Evolutionary conservation across 306 rosid species (phyloP).

Genomic region (Trifolium repens): DNA sequence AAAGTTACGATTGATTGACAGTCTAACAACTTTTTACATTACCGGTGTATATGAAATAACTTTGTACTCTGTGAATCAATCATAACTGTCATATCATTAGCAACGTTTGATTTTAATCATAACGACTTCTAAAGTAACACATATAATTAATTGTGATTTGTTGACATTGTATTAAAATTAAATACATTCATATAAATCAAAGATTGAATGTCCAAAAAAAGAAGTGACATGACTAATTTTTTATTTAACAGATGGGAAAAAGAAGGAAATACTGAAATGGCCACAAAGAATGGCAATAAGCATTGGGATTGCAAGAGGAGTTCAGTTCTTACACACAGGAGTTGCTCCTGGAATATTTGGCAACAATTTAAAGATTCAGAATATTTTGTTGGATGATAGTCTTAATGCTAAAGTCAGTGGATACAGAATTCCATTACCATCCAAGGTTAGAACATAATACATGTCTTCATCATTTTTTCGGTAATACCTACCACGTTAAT

Average conservation of each 20-base stretch:
- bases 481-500: background rate
- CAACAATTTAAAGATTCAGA: slow-evolving; percentile 68
- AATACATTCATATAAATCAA: background rate
- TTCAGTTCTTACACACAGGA: slow-evolving; percentile 86
- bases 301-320: slow-evolving; percentile 87
- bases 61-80: background rate
- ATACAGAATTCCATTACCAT: slow-evolving; percentile 68
- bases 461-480: background rate
- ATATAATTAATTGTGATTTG: background rate
- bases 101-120: background rate
- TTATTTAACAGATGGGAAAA: slow-evolving; percentile 71
- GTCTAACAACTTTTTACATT: too few species aligned
- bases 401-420: slow-evolving; percentile 78
- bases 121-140: background rate
- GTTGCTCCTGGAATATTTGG: slow-evolving; percentile 76
- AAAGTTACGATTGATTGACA: too few species aligned
- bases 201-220: background rate
- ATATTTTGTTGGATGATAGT: slow-evolving; percentile 77
- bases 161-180: background rate
- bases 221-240: slow-evolving; percentile 2
- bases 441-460: slow-evolving; percentile 53
- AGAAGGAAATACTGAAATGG: slow-evolving; percentile 91
- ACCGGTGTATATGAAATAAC: too few species aligned
- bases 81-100: background rate
- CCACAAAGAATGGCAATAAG: slow-evolving; percentile 95